These are phyloP conservation scores for Xylaria bambusicola DNA, from an alignment of 495 filamentous ascomycete species.

Conservation along the genomic window DNA sequence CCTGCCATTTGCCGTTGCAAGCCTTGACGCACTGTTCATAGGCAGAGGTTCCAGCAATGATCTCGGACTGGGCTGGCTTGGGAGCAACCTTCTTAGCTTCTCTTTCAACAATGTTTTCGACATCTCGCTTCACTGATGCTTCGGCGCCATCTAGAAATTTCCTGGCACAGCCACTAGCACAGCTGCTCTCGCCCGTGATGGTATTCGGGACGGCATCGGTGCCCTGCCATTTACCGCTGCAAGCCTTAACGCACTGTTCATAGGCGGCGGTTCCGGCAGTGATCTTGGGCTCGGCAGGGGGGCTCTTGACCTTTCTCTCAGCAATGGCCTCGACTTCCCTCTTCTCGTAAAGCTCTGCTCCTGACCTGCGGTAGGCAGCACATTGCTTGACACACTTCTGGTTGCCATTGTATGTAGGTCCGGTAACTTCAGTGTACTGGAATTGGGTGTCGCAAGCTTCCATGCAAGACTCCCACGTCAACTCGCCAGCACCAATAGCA, in stretches of 20 bases:
- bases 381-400: neutral
- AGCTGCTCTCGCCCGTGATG: neutral
- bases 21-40: neutral
- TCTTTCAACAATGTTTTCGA: no score
- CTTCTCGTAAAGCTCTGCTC: neutral
- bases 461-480: neutral
- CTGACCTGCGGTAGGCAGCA: neutral
- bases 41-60: neutral
- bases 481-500: neutral
- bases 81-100: no score
- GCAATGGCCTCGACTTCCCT: neutral
- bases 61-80: no score
- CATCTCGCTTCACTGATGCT: no score
- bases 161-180: neutral
- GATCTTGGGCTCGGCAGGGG: neutral
- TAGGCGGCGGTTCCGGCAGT: neutral
- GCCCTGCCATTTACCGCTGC: neutral
- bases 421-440: slow-evolving; percentile 1
- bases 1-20: neutral
- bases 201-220: neutral
- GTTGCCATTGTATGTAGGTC: neutral
- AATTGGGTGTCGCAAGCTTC: neutral
- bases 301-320: neutral
- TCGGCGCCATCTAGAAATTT: no score
- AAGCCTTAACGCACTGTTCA: neutral